Base-by-base conservation (phyloP, 441 rosid species). In the Arabidopsis hybrid region DNA sequence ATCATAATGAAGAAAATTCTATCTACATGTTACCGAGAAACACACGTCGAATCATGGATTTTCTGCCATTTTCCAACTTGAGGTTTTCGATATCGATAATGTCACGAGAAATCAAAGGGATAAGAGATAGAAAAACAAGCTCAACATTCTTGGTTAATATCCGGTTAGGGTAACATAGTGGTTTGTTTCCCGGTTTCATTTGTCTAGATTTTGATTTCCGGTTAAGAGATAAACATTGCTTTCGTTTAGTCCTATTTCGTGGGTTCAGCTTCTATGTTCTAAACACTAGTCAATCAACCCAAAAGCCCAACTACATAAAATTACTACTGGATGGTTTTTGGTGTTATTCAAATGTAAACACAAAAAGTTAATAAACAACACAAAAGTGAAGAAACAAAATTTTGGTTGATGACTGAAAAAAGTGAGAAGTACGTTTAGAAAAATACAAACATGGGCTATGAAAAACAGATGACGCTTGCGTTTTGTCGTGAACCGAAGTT, bases 401-500 rank as follows among this genome's bases (percentile, higher is more conserved):
- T 65, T 46, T 65, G 66, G 51, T 50, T 46, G 39, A 40, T 67
- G 29, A 34, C 17, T 13, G 45, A 9, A 10, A 57, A 58, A 69
- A 45, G 35, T 49, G 61, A 67, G 11, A 26, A 36, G 78, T 61
- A 68, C 64, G 17, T 3, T 40, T 21, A 1, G 11, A 18, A 29
- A 68, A 69, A 62, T 12, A 69, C 74, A 75, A 43, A 62, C 14
- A 69, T 69, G 59, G 66, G 75, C 5, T 17, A 39, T 10, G 17
- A 39, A 38, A 68, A 35, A 64, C 57, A 58, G 77, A 59, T 77
- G 73, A 65, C 69, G 76, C 7, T 40, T 65, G 56, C 9, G 10
- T 77, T 77, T 77, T 21, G 77, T 77, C 80, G 77, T 52, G 38
- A 76, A 43, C 69, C 69, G 60, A 59, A 77, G 73, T 71, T 71